Conservation (phyloP, 805 yeast species). For the Cyberlindnera xishuangbannaensis region DNA sequence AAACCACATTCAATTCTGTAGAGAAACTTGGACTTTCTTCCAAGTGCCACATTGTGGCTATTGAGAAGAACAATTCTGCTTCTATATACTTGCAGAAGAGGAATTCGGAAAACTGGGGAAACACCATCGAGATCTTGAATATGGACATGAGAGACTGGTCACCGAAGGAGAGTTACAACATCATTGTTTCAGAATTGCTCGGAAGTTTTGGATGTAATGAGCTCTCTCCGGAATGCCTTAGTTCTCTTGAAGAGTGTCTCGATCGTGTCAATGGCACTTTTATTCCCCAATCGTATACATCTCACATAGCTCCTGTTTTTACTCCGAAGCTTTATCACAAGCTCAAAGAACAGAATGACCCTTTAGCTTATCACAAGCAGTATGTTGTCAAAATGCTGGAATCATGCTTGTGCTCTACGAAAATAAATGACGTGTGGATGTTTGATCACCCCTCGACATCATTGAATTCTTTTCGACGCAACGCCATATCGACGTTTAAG, state of each 20-base stretch:
- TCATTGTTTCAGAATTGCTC: conserved; percentile 73
- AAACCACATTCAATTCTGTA: conserved; percentile 41
- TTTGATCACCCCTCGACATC: conserved; percentile 49
- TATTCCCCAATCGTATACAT: conserved; percentile 56
- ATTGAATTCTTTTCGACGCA: conserved; percentile 46
- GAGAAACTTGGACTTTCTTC: conserved; percentile 23
- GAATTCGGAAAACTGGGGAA: conserved; percentile 48
- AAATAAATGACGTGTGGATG: conserved; percentile 51
- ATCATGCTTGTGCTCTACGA: conserved; percentile 40
- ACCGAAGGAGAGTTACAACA: conserved; percentile 36
- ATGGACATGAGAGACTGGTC: conserved; percentile 56
- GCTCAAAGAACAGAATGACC: conserved; percentile 22
- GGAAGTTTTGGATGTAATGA: conserved; percentile 96
- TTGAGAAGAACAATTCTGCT: conserved; percentile 71
- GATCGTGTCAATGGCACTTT: conserved; percentile 40
- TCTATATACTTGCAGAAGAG: conserved; percentile 41
- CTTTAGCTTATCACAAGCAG: conserved; percentile 38
- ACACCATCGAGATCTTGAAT: conserved; percentile 42
- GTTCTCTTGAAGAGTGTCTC: conserved; percentile 36
- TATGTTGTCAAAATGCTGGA: conserved; percentile 39
- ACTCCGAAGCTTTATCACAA: conserved; percentile 46
- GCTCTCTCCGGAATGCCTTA: conserved; percentile 75
- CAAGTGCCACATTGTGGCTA: conserved; percentile 40
- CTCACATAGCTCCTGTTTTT: conserved; percentile 62
- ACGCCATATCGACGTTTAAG: conserved; percentile 34